These are phyloP conservation scores for Rhipidocladum racemiflorum DNA, from an alignment of 176 grass and related monocot species.

Conservation along the genomic window DNA sequence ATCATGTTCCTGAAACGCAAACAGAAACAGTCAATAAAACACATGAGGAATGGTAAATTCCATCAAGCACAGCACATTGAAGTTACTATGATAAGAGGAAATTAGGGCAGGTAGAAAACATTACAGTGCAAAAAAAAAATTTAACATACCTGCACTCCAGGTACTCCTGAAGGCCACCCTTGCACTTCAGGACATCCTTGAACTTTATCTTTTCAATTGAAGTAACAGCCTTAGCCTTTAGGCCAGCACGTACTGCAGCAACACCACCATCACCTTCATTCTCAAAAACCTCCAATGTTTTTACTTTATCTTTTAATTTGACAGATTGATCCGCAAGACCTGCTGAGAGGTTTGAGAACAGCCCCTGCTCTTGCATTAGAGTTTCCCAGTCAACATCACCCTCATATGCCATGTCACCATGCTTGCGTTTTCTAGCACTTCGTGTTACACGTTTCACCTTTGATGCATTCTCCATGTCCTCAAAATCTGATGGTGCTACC, in stretches of 20 bases:
- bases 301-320: slow-evolving; percentile 59
- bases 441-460: slow-evolving; percentile 45
- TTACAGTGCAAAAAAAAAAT: background rate
- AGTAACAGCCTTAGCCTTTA: slow-evolving; percentile 64
- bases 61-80: slow-evolving; percentile 2
- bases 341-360: slow-evolving; percentile 56
- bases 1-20: slow-evolving; percentile 83
- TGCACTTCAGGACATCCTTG: slow-evolving; percentile 83
- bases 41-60: slow-evolving; percentile 7
- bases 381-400: slow-evolving; percentile 87
- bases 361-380: slow-evolving; percentile 71
- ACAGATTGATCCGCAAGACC: slow-evolving; percentile 44
- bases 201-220: slow-evolving; percentile 96
- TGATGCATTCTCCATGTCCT: slow-evolving; percentile 44
- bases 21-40: slow-evolving; percentile 36
- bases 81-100: slow-evolving; percentile 20
- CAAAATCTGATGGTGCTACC: slow-evolving; percentile 30
- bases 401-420: slow-evolving; percentile 94
- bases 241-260: slow-evolving; percentile 74
- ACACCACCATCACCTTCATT: slow-evolving; percentile 42
- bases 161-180: slow-evolving; percentile 89
- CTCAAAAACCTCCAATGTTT: slow-evolving; percentile 32
- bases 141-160: slow-evolving; percentile 78
- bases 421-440: slow-evolving; percentile 61
- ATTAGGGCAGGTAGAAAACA: slow-evolving; percentile 14